Base-by-base conservation (phyloP, 352 stramenopile species). In the Blastocystis sp. region DNA sequence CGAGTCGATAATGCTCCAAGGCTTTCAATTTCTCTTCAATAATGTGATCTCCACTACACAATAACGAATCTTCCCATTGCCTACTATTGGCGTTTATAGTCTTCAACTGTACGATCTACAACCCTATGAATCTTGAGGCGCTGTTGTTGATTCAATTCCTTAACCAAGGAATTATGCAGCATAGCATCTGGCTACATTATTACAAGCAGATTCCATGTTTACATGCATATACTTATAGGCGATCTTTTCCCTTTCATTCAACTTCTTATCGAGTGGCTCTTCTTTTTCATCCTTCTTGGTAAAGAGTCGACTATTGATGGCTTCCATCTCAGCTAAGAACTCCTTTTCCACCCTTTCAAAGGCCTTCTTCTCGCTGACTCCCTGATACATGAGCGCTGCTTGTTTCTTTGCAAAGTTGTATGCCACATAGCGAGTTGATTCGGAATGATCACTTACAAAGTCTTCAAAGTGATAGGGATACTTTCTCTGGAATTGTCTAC, bases 401-500 rank as follows among this genome's bases (percentile, higher is more conserved):
- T 83, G 71, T 49, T 59, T 65, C 71, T 83, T 83, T 0, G 71
- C 71, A 27, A 83, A 83, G 66, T 83, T 83, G 54, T 83, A 83
- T 32, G 71, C 71, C 24, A 83, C 71, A 66, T 67, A 83, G 0
- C 46, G 71, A 39, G 71, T 83, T 14, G 71, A 83, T 5, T 83
- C 46, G 24, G 27, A 43, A 51, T 83, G 27, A 27, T 83, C 71
- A 43, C 71, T 83, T 29, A 83, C 71, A 46, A 83, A 83, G 32
- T 83, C 71, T 65, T 83, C 71, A 67, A 66, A 83, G 49, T 83
- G 49, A 43, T 83, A 83, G 51, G 71, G 71, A 27, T 83, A 83
- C 51, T 83, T 83, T 27, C 27, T 65, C 51, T 83, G 71, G 71
- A 83, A 83, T 24, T 83, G 37, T 49, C 71, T 83, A 83, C 54